Conservation (phyloP, 768 basidiomycete species). For the Boletus coccyginus region DNA sequence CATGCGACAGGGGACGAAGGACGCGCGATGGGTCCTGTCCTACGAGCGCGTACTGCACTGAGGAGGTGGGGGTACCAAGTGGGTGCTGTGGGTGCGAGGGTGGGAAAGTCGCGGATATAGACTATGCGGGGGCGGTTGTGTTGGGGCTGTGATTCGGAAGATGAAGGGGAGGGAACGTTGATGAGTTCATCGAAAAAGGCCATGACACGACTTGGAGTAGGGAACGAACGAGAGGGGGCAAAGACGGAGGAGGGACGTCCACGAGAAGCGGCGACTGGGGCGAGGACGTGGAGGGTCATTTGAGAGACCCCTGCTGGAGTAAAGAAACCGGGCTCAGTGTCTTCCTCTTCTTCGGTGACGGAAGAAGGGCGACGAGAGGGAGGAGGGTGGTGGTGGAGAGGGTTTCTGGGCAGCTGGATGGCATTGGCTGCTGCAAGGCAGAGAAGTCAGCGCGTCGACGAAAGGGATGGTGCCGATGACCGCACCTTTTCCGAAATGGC, state of each 20-base stretch:
- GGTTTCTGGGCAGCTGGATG: conserved; percentile 69
- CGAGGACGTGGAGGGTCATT: conserved; percentile 47
- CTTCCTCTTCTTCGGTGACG: conserved; percentile 42
- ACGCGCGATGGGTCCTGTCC: conserved; percentile 60
- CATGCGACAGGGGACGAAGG: conserved; percentile 58
- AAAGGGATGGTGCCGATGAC: background rate
- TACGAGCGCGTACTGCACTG: conserved; percentile 71
- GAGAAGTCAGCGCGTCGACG: conserved; percentile 6
- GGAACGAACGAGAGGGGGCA: conserved; percentile 39
- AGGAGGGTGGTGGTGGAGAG: conserved; percentile 60
- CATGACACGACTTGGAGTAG: conserved; percentile 56
- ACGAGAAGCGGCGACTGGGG: conserved; percentile 34
- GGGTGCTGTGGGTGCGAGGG: conserved; percentile 66
- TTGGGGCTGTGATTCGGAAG: conserved; percentile 28
- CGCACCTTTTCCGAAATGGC: conserved; percentile 76
- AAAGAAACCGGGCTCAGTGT: conserved; percentile 47
- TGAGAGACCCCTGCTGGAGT: conserved; percentile 35
- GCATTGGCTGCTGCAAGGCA: conserved; percentile 58
- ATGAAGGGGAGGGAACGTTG: conserved; percentile 47
- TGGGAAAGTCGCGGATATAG: conserved; percentile 80
- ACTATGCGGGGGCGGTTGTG: conserved; percentile 62
- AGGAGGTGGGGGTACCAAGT: conserved; percentile 82
- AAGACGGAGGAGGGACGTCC: conserved; percentile 32
- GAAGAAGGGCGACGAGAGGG: conserved; percentile 27
- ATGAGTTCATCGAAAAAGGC: conserved; percentile 77